Base-by-base conservation (phyloP, 805 yeast species). In the Kazachstania taianensis region DNA sequence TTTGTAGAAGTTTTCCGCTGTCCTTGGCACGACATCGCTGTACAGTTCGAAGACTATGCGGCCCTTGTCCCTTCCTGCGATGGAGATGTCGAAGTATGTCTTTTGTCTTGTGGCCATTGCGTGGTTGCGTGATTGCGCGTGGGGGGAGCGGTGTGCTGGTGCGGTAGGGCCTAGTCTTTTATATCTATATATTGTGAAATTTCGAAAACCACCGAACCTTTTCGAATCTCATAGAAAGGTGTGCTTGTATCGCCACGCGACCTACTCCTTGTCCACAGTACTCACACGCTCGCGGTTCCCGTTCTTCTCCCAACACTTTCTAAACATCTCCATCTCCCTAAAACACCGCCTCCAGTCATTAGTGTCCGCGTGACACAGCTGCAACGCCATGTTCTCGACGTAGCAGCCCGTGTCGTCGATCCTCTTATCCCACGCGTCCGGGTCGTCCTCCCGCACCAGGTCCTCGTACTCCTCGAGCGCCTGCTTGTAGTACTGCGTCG, bases 1-100 rank as follows among this genome's bases (percentile, higher is more conserved):
- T 4, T 89, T 85, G 41, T 85, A 71, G 68, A 87, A 87, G 63
- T 87, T 87, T 51, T 83, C 94, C 8, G 89, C 81, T 1, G 96
- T 85, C 55, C 76, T 80, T 35, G 96, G 96, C 9, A 81, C 94
- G 20, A 80, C 69, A 45, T 78, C 84, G 40, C 65, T 60, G 63
- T 62, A 78, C 37, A 89, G 66, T 55, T 84, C 86, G 55, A 89
- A 77, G 9, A 78, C 80, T 30, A 82, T 70, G 50, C 94, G 75
- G 24, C 96, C 96, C 39, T 71, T 68, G 4, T 73, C 64, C 38
- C 64, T 68, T 17, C 73, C 81, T 35, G 81, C 89, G 44, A 84
- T 75, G 6, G 87, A 61, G 46, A 89, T 69, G 52, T 89, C 96
- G 46, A 89, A 78, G 55, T 59, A 86, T 12, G 81, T 81, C 58